Conservation (phyloP, 2,329 filamentous ascomycete species). For the Fusarium nisikadoi region DNA sequence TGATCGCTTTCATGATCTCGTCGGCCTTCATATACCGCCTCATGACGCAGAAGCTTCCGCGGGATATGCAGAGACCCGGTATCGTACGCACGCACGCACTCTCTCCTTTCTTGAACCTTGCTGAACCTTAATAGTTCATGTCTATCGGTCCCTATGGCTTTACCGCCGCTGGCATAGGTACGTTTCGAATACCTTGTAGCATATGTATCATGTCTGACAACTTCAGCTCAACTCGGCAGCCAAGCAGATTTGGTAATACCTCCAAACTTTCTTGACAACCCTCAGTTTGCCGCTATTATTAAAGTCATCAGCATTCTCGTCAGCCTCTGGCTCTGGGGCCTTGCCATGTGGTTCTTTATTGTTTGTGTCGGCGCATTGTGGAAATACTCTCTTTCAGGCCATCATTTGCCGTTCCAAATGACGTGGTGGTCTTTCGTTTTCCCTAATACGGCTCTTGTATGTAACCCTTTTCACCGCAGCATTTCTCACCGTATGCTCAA, state of each 20-base stretch:
- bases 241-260: slow-evolving; percentile 58
- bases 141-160: slow-evolving; percentile 79
- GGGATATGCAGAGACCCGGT: slow-evolving; percentile 78
- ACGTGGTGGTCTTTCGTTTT: slow-evolving; percentile 88
- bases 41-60: slow-evolving; percentile 87
- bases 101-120: no score
- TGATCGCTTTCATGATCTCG: slow-evolving; percentile 80
- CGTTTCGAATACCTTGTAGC: neutral
- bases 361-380: slow-evolving; percentile 81
- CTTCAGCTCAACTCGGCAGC: slow-evolving; percentile 57
- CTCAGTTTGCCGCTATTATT: slow-evolving; percentile 57
- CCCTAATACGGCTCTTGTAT: slow-evolving; percentile 76
- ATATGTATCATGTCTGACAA: slow-evolving; percentile 14
- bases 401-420: slow-evolving; percentile 80
- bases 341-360: slow-evolving; percentile 88
- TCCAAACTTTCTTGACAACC: slow-evolving; percentile 53
- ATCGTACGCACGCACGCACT: slow-evolving; percentile 59
- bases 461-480: neutral
- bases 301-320: slow-evolving; percentile 67
- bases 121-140: slow-evolving; percentile 67
- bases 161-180: slow-evolving; percentile 58
- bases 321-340: slow-evolving; percentile 82
- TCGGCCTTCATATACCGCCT: slow-evolving; percentile 85
- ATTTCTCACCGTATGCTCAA: neutral
- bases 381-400: slow-evolving; percentile 68